These are phyloP conservation scores for Russula ochroleuca DNA, from an alignment of 768 basidiomycete genomes.

Conservation along the genomic window DNA sequence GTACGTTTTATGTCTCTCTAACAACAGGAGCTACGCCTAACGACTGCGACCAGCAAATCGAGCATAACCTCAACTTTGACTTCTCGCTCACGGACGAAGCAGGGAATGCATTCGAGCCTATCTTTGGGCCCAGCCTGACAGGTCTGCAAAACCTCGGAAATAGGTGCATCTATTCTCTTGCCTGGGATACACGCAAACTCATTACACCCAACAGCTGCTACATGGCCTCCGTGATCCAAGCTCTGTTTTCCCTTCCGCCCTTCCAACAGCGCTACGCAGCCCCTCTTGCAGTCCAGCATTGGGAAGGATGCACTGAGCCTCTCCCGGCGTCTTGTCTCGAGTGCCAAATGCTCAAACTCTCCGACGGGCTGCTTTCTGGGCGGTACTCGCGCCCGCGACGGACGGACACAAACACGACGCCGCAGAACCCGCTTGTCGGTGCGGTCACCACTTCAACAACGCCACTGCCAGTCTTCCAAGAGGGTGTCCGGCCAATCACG, in stretches of 20 bases:
- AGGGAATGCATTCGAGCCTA: slow-evolving; percentile 80
- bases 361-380: slow-evolving; percentile 89
- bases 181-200: slow-evolving; percentile 2
- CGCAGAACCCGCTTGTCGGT: slow-evolving; percentile 37
- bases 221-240: slow-evolving; percentile 92
- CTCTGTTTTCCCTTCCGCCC: slow-evolving; percentile 70
- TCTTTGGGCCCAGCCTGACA: slow-evolving; percentile 86
- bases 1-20: slow-evolving; percentile 40
- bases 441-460: slow-evolving; percentile 27
- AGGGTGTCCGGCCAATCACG: slow-evolving; percentile 72
- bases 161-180: slow-evolving; percentile 42
- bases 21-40: not conserved
- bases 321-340: slow-evolving; percentile 86
- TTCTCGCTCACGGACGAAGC: slow-evolving; percentile 86
- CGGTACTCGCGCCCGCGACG: slow-evolving; percentile 71
- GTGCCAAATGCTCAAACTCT: slow-evolving; percentile 90
- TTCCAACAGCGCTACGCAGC: slow-evolving; percentile 72
- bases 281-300: slow-evolving; percentile 46
- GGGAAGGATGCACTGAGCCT: slow-evolving; percentile 53
- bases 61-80: slow-evolving; percentile 92
- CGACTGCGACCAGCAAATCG: slow-evolving; percentile 65
- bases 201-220: slow-evolving; percentile 63
- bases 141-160: slow-evolving; percentile 93
- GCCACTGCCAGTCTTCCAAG: slow-evolving; percentile 60
- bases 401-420: slow-evolving; percentile 30